A percentile compares a stretch with the other conserved stretches of the same genome.
Evolutionary conservation across 75 land plant species (phyloP).

Genomic region (Pinus albicaulis): DNA sequence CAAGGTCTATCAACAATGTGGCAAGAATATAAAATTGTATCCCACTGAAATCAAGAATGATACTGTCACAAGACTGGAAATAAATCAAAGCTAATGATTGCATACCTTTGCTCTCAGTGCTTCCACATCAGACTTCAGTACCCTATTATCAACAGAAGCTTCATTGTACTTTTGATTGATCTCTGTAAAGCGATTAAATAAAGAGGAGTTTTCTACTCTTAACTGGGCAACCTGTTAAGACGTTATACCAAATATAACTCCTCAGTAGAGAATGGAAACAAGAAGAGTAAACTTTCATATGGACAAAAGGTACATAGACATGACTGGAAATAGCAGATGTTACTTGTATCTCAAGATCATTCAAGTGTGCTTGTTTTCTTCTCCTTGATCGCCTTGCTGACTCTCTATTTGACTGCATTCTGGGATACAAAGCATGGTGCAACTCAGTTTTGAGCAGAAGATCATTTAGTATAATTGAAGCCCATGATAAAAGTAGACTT

Average conservation of each 20-base stretch:
- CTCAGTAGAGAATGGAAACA: background rate
- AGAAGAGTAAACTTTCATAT: background rate
- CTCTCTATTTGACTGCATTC: conserved; percentile 96
- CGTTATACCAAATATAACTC: background rate
- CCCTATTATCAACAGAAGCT: conserved; percentile 84
- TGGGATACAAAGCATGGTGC: conserved; percentile 20
- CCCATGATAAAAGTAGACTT: background rate
- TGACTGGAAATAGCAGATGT: conserved; percentile 2
- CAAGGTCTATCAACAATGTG: background rate
- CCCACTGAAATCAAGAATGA: conserved; percentile 3
- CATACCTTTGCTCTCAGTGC: conserved; percentile 81
- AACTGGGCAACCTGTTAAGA: conserved; percentile 79
- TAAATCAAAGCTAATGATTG: background rate
- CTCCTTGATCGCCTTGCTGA: conserved; percentile 95
- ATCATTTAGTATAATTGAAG: background rate
- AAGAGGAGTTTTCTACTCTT: conserved; percentile 78
- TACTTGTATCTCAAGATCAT: conserved; percentile 94
- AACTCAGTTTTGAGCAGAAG: background rate
- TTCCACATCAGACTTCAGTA: conserved; percentile 87
- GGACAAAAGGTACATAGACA: background rate
- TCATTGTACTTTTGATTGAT: conserved; percentile 79
- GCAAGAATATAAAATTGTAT: background rate
- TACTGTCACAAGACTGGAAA: background rate
- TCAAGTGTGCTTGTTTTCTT: conserved; percentile 91
- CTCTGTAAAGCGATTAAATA: conserved; percentile 70